A percentile compares a stretch with the other conserved stretches of the same genome.
phyloP scores from a whole-genome alignment of 2,329 filamentous ascomycete species.

The Pseudopyrenochaeta lycopersici region DNA sequence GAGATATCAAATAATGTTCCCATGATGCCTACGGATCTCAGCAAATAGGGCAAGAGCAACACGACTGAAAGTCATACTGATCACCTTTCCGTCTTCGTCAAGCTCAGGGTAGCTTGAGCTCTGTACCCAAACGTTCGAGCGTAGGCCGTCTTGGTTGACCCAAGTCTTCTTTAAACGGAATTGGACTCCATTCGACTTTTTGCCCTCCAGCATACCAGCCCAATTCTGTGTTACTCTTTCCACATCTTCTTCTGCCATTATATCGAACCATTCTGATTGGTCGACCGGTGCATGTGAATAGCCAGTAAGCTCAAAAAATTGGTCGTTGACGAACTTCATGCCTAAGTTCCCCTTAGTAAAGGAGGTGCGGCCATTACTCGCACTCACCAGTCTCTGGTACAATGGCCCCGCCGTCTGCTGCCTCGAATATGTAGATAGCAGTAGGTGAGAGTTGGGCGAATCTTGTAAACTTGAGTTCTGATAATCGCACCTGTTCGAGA shows the following conservation, averaged over 20 bases:
- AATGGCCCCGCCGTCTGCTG: too few relatives aligned
- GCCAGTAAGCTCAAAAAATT: slow-evolving; percentile 39
- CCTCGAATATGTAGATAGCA: slow-evolving; percentile 34
- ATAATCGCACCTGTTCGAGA: slow-evolving; percentile 31
- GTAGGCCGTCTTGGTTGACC: slow-evolving; percentile 34
- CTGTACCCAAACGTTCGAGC: slow-evolving; percentile 37
- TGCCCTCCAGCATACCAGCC: slow-evolving; percentile 21
- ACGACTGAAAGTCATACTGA: slow-evolving; percentile 17
- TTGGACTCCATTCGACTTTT: slow-evolving; percentile 25
- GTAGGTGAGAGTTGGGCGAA: slow-evolving; percentile 37
- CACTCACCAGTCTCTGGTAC: slow-evolving; percentile 27
- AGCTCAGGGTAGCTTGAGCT: slow-evolving; percentile 35
- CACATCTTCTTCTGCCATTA: slow-evolving; percentile 33
- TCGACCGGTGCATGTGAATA: slow-evolving; percentile 18
- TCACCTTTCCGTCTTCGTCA: slow-evolving; percentile 32
- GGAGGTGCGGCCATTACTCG: not conserved
- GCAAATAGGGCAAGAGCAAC: too few relatives aligned
- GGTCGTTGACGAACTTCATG: slow-evolving; percentile 40
- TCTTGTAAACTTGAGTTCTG: slow-evolving; percentile 36
- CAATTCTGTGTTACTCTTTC: slow-evolving; percentile 24
- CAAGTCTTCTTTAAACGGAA: slow-evolving; percentile 39
- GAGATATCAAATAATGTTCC: slow-evolving; percentile 49
- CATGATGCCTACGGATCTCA: slow-evolving; percentile 31
- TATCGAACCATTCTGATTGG: slow-evolving; percentile 23
- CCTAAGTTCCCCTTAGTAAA: slow-evolving; percentile 14